phyloP scores from a whole-genome alignment of 164 flowering plant species.

The Santalum album region DNA sequence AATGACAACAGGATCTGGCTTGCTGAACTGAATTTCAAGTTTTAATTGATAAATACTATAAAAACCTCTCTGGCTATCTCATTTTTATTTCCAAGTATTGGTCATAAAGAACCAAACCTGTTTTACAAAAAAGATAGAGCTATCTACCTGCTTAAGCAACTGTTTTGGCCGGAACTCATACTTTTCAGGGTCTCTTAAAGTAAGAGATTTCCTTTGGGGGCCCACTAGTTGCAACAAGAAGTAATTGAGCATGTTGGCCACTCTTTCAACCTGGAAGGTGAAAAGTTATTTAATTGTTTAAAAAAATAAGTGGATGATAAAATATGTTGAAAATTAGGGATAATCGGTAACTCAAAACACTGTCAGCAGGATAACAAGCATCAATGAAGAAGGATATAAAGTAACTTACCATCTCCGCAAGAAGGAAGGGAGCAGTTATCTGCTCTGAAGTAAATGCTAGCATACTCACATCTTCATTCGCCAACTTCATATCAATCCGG shows the following conservation, averaged over 20 bases:
- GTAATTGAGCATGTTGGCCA: constrained; percentile 96
- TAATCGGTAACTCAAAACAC: not conserved
- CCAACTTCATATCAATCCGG: constrained; percentile 94
- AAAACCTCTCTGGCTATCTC: not conserved
- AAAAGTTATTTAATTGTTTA: not conserved
- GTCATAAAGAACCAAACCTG: not conserved
- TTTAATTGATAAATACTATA: not conserved
- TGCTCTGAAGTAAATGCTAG: constrained; percentile 92
- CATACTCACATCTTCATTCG: constrained; percentile 95
- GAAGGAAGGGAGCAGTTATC: constrained; percentile 86
- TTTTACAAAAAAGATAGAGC: not conserved
- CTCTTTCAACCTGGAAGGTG: constrained; percentile 83
- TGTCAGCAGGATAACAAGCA: no score
- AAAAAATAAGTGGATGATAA: not conserved
- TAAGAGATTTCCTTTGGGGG: constrained; percentile 88
- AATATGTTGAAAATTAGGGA: not conserved
- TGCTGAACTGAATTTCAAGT: no score
- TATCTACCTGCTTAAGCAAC: constrained; percentile 78
- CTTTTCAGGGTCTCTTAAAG: constrained; percentile 86
- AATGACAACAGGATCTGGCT: no score
- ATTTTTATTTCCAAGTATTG: not conserved
- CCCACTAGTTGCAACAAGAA: constrained; percentile 93
- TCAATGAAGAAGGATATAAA: not conserved
- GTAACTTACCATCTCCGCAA: constrained; percentile 84
- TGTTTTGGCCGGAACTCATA: constrained; percentile 89